Base-by-base conservation (phyloP, 345 rosid genomes). In the Lumnitzera racemosa region DNA sequence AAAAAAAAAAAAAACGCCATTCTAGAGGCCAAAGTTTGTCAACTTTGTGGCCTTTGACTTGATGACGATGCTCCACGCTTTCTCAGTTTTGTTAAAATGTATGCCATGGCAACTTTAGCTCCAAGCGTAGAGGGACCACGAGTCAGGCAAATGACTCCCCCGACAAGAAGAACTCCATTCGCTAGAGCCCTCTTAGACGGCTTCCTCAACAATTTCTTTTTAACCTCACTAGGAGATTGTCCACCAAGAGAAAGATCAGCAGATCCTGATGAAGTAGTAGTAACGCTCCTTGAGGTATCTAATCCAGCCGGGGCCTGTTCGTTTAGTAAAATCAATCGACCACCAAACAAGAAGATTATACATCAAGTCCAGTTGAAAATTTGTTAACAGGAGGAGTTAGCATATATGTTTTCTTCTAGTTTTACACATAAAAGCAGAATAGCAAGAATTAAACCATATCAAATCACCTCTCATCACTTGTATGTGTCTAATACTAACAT, bases 61-160 rank as follows among this genome's bases (percentile, higher is more conserved):
- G 73, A 59, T 24, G 80, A 59, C 23, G 80, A 75, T 61, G 76
- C 70, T 16, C 76, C 76, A 1, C 76, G 83, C 64, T 84, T 87
- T 29, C 80, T 70, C 68, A 85, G 73, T 79, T 89, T 92, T 4
- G 90, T 75, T 80, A 92, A 62, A 71, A 92, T 68, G 69, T 80
- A 92, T 51, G 94, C 96, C 77, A 89, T 64, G 13, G 86, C 94
- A 59, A 87, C 90, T 73, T 89, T 92, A 49, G 89, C 96, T 17
- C 94, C 91, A 12, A 92, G 75, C 46, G 81, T 67, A 11, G 94
- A 77, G 62, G 77, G 86, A 59, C 90, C 91, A 13, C 87, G 85
- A 16, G 96, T 78, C 58, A 92, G 76, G 74, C 84, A 92, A 62
- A 92, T 67, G 13, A 75, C 78, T 47, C 91, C 92, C 11, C 96